These are phyloP conservation scores for Testicularia cyperi DNA, from an alignment of 1,284 basidiomycete species.

Conservation along the genomic window DNA sequence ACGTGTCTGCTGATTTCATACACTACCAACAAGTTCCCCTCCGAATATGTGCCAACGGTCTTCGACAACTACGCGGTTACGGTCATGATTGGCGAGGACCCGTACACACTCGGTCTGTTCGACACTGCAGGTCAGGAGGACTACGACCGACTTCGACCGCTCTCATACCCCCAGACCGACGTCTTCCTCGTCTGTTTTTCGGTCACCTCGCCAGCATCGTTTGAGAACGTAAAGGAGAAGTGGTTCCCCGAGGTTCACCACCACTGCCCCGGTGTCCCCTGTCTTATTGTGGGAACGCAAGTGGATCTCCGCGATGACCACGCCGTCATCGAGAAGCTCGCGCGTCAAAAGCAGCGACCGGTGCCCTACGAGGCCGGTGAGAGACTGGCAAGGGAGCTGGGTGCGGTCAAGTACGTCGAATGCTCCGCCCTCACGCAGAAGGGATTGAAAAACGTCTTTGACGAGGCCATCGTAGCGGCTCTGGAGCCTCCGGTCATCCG, in stretches of 20 bases:
- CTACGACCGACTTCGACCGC: constrained; percentile 95
- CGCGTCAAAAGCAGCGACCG: constrained; percentile 92
- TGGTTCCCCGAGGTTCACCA: constrained; percentile 99
- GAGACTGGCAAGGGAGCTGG: constrained; percentile 87
- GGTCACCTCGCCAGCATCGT: constrained; percentile 95
- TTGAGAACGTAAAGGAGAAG: constrained; percentile 99
- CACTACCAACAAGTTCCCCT: constrained; percentile 79
- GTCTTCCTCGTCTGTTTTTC: constrained; percentile 99
- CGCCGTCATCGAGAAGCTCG: constrained; percentile 89
- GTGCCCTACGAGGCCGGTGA: constrained; percentile 86
- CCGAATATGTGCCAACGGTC: constrained; percentile 93
- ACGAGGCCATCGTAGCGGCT: constrained; percentile 99
- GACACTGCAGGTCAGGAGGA: constrained; percentile 99
- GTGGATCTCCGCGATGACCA: constrained; percentile 93
- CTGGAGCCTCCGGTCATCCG: constrained; percentile 89
- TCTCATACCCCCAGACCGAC: constrained; percentile 99
- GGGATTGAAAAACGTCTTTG: constrained; percentile 99
- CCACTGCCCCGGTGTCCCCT: constrained; percentile 99
- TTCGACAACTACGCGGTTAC: constrained; percentile 99
- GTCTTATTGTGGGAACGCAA: constrained; percentile 98
- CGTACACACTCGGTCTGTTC: constrained; percentile 95
- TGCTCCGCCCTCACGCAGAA: constrained; percentile 98
- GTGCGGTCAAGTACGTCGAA: constrained; percentile 98
- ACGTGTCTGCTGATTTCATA: constrained; percentile 99
- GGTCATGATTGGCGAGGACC: constrained; percentile 99